Evolutionary conservation across 2,329 filamentous ascomycete genomes (phyloP).

Genomic region (Cladophialophora psammophila): DNA sequence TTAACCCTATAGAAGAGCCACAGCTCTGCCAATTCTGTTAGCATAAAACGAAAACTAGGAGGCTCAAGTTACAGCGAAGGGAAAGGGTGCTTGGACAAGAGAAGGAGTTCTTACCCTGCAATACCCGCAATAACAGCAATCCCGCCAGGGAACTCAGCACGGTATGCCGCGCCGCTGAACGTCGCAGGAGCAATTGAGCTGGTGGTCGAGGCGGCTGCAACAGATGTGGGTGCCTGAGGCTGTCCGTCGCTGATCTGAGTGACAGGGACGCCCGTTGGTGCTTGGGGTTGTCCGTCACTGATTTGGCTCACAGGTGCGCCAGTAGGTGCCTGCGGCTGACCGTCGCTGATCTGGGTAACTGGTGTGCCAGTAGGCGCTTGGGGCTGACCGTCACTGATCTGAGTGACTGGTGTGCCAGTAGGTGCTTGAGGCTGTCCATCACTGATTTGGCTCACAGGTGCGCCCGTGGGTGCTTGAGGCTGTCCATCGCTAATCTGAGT

Average conservation of each 20-base stretch:
- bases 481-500: constrained; percentile 58
- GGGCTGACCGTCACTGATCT: constrained; percentile 42
- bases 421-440: constrained; percentile 48
- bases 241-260: constrained; percentile 44
- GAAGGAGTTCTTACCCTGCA: constrained; percentile 19
- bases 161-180: constrained; percentile 36
- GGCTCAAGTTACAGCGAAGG: not conserved
- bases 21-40: not conserved
- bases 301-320: constrained; percentile 27
- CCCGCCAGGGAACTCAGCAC: constrained; percentile 31
- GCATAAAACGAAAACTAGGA: not conserved
- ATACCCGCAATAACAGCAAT: constrained; percentile 36
- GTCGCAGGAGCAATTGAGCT: constrained; percentile 47
- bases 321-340: constrained; percentile 49
- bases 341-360: constrained; percentile 40
- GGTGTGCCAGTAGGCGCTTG: constrained; percentile 43
- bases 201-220: constrained; percentile 23
- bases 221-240: constrained; percentile 44
- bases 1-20: not conserved
- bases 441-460: constrained; percentile 27
- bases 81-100: not conserved
- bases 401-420: constrained; percentile 19
- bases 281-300: constrained; percentile 48
- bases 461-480: constrained; percentile 48
- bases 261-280: constrained; percentile 17